A percentile compares a stretch with the other conserved stretches of the same genome.
These are phyloP conservation scores for Kalmusia sp. DNA, from an alignment of 2,329 filamentous ascomycete species.

Conservation along the genomic window DNA sequence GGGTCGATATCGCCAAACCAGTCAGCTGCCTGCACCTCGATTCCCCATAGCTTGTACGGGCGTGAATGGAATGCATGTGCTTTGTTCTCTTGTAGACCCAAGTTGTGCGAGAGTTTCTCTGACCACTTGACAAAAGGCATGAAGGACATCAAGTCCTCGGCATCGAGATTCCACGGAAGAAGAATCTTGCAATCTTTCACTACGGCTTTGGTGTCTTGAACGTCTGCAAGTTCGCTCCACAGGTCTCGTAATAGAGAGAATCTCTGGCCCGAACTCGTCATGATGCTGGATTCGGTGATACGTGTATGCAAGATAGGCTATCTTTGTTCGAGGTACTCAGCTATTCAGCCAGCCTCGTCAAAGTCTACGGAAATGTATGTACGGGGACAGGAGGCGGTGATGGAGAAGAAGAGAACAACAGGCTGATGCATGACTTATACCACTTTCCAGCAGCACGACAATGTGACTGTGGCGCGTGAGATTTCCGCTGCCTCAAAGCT, in stretches of 20 bases:
- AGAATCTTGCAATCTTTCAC: too few relatives aligned
- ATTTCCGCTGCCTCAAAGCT: too few relatives aligned
- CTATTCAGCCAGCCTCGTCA: not conserved
- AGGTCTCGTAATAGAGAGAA: too few relatives aligned
- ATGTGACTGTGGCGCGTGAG: not conserved
- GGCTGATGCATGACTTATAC: not conserved
- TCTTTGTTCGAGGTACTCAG: not conserved
- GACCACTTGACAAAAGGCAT: too few relatives aligned
- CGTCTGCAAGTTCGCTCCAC: too few relatives aligned
- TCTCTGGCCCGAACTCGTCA: too few relatives aligned
- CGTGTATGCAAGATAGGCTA: too few relatives aligned
- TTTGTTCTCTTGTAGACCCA: constrained; percentile 54
- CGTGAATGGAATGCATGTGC: constrained; percentile 59
- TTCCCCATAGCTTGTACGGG: constrained; percentile 59
- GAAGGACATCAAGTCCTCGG: too few relatives aligned
- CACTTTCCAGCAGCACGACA: not conserved
- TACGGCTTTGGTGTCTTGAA: too few relatives aligned
- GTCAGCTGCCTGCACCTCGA: constrained; percentile 63
- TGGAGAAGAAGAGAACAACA: not conserved
- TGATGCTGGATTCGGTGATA: too few relatives aligned
- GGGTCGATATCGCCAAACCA: constrained; percentile 55
- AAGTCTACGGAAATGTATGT: too few relatives aligned
- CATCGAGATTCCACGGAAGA: too few relatives aligned
- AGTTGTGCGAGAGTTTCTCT: constrained; percentile 55
- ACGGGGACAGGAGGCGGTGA: not conserved